phyloP scores from a whole-genome alignment of 768 basidiomycete genomes.

The Nidularia sp. region DNA sequence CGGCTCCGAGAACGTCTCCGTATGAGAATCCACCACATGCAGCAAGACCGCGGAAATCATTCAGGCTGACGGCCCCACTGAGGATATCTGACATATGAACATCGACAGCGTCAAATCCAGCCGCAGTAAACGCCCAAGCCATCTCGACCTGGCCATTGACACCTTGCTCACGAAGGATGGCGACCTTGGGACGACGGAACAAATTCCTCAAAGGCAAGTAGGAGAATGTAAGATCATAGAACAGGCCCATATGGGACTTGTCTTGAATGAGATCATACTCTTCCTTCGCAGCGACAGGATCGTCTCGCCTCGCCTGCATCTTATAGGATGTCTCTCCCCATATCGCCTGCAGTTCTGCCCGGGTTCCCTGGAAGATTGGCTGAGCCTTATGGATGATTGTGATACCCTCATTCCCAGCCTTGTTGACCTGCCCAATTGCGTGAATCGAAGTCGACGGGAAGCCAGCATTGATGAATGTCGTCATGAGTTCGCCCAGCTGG shows the following conservation, averaged over 20 bases:
- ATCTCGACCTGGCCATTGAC: slow-evolving; percentile 98
- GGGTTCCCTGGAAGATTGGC: slow-evolving; percentile 61
- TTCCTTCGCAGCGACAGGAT: slow-evolving; percentile 69
- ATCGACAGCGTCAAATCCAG: slow-evolving; percentile 93
- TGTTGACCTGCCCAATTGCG: slow-evolving; percentile 66
- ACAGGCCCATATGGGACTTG: slow-evolving; percentile 53
- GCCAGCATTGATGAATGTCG: slow-evolving; percentile 61
- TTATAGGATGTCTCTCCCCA: slow-evolving; percentile 96
- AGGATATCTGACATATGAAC: slow-evolving; percentile 99
- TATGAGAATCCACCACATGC: slow-evolving; percentile 99
- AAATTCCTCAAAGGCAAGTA: slow-evolving; percentile 30
- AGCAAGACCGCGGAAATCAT: slow-evolving; percentile 79
- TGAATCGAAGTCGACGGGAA: slow-evolving; percentile 80
- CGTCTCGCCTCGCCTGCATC: slow-evolving; percentile 89
- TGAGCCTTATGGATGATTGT: slow-evolving; percentile 47
- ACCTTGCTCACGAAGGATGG: slow-evolving; percentile 95
- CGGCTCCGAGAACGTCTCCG: slow-evolving; percentile 95
- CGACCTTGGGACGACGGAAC: slow-evolving; percentile 75
- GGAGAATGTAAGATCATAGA: slow-evolving; percentile 69
- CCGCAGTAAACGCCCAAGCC: slow-evolving; percentile 95
- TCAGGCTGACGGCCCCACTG: slow-evolving; percentile 56
- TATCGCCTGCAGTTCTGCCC: slow-evolving; percentile 68
- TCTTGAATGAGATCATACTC: slow-evolving; percentile 79
- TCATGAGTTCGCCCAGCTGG: slow-evolving; percentile 50
- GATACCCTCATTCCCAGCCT: slow-evolving; percentile 55